Conservation (phyloP, 2,329 filamentous ascomycete species). For the Clonostachys chloroleuca region DNA sequence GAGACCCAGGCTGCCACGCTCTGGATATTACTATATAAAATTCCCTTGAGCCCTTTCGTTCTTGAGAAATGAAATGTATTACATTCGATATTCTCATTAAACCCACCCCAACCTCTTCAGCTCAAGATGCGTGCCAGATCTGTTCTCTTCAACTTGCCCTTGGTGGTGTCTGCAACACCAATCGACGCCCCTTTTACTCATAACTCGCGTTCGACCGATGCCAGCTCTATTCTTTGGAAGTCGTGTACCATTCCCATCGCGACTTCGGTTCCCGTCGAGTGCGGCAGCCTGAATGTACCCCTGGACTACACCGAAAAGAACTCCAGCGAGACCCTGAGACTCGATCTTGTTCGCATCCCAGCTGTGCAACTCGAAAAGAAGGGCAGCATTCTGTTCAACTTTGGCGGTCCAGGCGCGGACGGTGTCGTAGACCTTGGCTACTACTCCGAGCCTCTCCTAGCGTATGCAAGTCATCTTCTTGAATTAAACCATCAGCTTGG, state of each 20-base stretch:
- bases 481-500: neutral
- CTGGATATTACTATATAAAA: no score
- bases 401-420: slow-evolving; percentile 24
- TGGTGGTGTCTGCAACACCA: no score
- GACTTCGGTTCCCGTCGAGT: slow-evolving; percentile 11
- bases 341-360: slow-evolving; percentile 23
- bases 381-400: slow-evolving; percentile 32
- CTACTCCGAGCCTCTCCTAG: neutral
- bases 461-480: neutral
- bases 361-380: slow-evolving; percentile 19
- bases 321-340: slow-evolving; percentile 12
- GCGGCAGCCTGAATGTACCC: slow-evolving; percentile 27
- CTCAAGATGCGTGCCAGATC: no score
- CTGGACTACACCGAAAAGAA: slow-evolving; percentile 26
- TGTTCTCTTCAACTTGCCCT: no score
- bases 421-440: slow-evolving; percentile 2
- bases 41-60: no score
- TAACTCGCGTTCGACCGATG: no score
- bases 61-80: no score
- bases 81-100: no score
- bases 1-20: no score
- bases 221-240: neutral
- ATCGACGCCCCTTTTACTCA: no score
- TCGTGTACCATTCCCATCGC: neutral
- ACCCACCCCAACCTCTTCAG: no score